Evolutionary conservation across 2,329 filamentous ascomycete genomes (phyloP).

Genomic region (Colletotrichum melonis): DNA sequence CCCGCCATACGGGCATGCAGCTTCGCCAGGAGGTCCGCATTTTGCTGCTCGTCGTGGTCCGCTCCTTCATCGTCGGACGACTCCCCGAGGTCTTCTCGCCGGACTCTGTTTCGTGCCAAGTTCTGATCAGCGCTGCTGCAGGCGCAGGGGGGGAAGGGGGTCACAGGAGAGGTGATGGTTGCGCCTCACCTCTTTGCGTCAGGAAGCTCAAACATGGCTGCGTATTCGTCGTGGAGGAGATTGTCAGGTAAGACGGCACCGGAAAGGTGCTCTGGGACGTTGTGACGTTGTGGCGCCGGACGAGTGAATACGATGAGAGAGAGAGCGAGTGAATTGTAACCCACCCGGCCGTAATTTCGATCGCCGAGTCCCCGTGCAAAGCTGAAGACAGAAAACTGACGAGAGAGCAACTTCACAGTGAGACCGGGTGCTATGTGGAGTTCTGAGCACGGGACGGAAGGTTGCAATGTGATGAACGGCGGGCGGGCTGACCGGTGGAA

Average conservation of each 20-base stretch:
- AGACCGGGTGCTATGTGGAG: not conserved
- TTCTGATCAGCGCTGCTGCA: slow-evolving; percentile 2
- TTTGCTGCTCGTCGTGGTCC: slow-evolving; percentile 45
- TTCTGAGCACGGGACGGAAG: not conserved
- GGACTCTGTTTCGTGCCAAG: slow-evolving; percentile 53
- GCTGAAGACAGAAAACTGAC: not conserved
- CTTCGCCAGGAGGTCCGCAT: slow-evolving; percentile 54
- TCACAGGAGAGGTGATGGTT: not conserved
- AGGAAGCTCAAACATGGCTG: slow-evolving; percentile 62
- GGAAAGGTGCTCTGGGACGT: not conserved
- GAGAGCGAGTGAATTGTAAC: not conserved
- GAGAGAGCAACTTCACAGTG: not conserved
- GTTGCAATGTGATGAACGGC: not conserved
- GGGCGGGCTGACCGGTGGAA: slow-evolving; percentile 14
- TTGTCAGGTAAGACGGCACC: no score
- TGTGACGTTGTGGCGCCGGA: not conserved
- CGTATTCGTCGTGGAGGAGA: not conserved
- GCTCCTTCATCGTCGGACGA: slow-evolving; percentile 42
- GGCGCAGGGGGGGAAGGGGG: no score
- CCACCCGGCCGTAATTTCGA: not conserved
- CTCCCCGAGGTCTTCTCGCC: slow-evolving; percentile 63
- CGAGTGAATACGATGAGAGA: not conserved
- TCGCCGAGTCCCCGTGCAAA: not conserved
- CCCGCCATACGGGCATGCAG: slow-evolving; percentile 61
- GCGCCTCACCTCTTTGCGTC: slow-evolving; percentile 61